Conservation (phyloP, 495 filamentous ascomycete species). For the Annulohypoxylon moriforme region DNA sequence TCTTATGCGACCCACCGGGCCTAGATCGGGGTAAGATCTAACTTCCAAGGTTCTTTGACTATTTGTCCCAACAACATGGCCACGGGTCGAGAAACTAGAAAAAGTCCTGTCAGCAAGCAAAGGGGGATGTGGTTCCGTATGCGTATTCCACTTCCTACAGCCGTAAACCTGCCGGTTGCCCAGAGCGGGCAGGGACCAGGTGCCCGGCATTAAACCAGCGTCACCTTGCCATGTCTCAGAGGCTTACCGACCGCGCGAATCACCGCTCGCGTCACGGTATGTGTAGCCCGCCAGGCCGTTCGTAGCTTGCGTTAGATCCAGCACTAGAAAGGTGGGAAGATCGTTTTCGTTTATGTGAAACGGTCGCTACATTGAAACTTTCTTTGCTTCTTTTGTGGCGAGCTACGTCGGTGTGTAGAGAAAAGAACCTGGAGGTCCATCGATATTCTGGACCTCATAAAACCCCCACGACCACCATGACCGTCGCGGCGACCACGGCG, state of each 20-base stretch:
- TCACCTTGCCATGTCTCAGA: constrained; percentile 35
- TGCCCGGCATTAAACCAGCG: constrained; percentile 32
- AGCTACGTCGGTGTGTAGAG: constrained; percentile 5
- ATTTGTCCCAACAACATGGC: constrained; percentile 15
- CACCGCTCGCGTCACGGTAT: constrained; percentile 8
- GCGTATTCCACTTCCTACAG: constrained; percentile 11
- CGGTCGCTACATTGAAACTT: constrained; percentile 10
- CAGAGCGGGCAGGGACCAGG: constrained; percentile 30
- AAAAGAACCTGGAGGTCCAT: not conserved
- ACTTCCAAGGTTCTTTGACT: not conserved
- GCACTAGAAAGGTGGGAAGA: not conserved
- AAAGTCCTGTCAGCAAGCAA: constrained; percentile 7
- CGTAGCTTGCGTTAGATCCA: constrained; percentile 19
- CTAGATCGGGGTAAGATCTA: constrained; percentile 4
- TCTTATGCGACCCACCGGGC: not conserved
- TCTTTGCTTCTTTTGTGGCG: constrained; percentile 15
- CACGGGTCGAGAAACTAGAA: constrained; percentile 4
- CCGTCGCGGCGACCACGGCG: not conserved
- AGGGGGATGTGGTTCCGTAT: constrained; percentile 9
- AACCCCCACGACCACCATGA: constrained; percentile 24
- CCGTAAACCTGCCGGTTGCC: constrained; percentile 12
- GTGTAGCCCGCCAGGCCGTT: constrained; percentile 1
- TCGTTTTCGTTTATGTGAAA: constrained; percentile 34
- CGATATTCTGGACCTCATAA: constrained; percentile 30
- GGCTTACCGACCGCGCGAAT: constrained; percentile 26